A percentile compares a stretch with the other conserved stretches of the same genome.
Conservation (phyloP, 768 basidiomycete species). For the Pisolithus sp. region DNA sequence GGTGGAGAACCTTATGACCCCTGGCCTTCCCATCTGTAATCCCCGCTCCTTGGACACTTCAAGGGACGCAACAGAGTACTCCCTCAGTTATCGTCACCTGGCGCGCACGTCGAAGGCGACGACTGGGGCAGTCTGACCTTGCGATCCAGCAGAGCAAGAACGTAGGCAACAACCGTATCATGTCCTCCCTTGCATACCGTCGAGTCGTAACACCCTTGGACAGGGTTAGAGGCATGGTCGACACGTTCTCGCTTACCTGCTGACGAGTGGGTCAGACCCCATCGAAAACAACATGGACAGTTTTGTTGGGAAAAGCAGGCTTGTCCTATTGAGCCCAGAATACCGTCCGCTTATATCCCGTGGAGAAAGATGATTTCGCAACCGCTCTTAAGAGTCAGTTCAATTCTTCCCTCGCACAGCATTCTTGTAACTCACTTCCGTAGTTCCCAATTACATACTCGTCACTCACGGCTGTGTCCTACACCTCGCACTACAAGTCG, state of each 20-base stretch:
- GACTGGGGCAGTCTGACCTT: slow-evolving; percentile 5
- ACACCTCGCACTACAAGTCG: slow-evolving; percentile 16
- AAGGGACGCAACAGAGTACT: slow-evolving; percentile 10
- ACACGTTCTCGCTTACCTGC: slow-evolving; percentile 10
- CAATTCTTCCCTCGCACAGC: neutral
- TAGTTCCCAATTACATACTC: slow-evolving; percentile 12
- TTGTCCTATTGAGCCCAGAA: neutral
- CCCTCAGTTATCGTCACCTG: slow-evolving; percentile 15
- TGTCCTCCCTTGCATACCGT: slow-evolving; percentile 14
- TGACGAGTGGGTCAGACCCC: slow-evolving; percentile 16
- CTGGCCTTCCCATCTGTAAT: slow-evolving; percentile 16
- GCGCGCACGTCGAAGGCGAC: slow-evolving; percentile 14
- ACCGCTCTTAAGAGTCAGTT: slow-evolving; percentile 4
- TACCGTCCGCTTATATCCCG: slow-evolving; percentile 1
- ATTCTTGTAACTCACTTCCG: neutral
- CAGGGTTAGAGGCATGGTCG: slow-evolving; percentile 5
- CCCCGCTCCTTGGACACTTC: slow-evolving; percentile 16
- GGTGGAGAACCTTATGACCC: slow-evolving; percentile 18
- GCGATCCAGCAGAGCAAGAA: slow-evolving; percentile 4
- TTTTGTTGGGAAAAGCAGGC: neutral
- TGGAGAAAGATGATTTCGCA: slow-evolving; percentile 8
- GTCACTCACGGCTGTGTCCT: slow-evolving; percentile 12
- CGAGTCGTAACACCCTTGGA: slow-evolving; percentile 8
- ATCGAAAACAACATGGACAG: slow-evolving; percentile 16
- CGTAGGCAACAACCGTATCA: slow-evolving; percentile 13